Base-by-base conservation (phyloP, 202 grass and related monocot species). In the Saccharum hybrid region DNA sequence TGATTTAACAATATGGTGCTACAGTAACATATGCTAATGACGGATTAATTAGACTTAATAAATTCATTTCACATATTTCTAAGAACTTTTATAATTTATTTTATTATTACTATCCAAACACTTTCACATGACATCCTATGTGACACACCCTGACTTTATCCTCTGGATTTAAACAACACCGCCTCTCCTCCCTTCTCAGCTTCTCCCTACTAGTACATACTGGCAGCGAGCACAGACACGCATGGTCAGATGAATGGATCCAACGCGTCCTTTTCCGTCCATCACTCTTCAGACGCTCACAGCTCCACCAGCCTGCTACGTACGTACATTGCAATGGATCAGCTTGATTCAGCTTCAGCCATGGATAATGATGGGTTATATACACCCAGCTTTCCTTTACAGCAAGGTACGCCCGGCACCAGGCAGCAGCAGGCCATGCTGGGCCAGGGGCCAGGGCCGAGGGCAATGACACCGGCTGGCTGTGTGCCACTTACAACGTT, bases 401-500 rank as follows among this genome's bases (percentile, higher is more conserved):
- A 66, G 30, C 28, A 65, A 15, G 62, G 28, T 7, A 65, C 12
- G 30, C 0, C 34, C 21, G 12, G 68, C 40, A 28, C 67, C 4
- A 26, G 67, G 18, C 39, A 69, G 38, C 65, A 21, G 68, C 68
- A 72, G 67, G 67, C 37, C 57, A 45, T 4, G 39, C 60, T 40
- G 37, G 36, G 0, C 37, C 37, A 36, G 26, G 26, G 26, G 26
- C 26, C 26, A 26, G 26, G 26, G 26, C 26, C 26, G 26, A 26
- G 4, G 37, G 26, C 40, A 37, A 49, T 6, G 11, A 2, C 61
- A 1, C 61, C 10, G 39, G 36, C 18, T 40, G 38, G 54, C 54
- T 59, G 54, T 54, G 52, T 70, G 67, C 49, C 46, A 69, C 14
- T 60, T 59, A 57, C 64, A 77, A 48, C 74, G 74, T 63, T 64